These are phyloP conservation scores for Isochrysis galbana DNA, from an alignment of 78 protist species.

Conservation along the genomic window DNA sequence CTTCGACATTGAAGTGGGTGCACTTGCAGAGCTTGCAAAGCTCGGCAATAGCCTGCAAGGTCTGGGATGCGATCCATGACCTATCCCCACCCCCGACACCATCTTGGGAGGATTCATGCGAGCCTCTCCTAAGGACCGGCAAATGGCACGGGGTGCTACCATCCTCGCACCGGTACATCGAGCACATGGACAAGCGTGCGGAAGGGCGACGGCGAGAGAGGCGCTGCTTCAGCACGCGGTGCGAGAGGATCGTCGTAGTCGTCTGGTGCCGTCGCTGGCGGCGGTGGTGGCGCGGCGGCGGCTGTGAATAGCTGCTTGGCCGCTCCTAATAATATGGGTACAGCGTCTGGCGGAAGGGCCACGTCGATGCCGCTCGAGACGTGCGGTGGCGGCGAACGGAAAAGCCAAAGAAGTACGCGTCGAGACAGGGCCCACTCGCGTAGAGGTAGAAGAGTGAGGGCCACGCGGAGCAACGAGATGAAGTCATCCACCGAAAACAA, in stretches of 20 bases:
- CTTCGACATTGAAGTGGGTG: neutral
- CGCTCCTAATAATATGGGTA: neutral
- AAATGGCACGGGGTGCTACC: neutral
- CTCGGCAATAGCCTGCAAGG: neutral
- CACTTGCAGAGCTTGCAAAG: neutral
- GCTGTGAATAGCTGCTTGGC: neutral
- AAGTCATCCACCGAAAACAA: neutral
- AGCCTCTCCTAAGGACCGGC: no score
- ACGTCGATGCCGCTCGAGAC: neutral
- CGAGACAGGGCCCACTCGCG: slow-evolving; percentile 45
- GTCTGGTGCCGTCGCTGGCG: neutral
- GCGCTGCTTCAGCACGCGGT: neutral
- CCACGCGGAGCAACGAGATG: neutral
- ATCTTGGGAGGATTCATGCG: no score
- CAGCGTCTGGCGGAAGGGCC: neutral
- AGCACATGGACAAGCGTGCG: neutral
- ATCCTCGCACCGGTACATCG: neutral
- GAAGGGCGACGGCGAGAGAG: neutral
- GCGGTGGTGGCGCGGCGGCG: neutral
- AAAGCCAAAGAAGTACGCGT: neutral
- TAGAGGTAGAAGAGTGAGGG: slow-evolving; percentile 6
- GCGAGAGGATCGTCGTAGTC: neutral
- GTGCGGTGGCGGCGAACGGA: neutral
- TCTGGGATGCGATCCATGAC: neutral
- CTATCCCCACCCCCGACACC: no score